Percentiles rank a stretch among this genome's conserved stretches.
phyloP scores from a whole-genome alignment of 352 stramenopile species.

The Phytophthora nicotianae region DNA sequence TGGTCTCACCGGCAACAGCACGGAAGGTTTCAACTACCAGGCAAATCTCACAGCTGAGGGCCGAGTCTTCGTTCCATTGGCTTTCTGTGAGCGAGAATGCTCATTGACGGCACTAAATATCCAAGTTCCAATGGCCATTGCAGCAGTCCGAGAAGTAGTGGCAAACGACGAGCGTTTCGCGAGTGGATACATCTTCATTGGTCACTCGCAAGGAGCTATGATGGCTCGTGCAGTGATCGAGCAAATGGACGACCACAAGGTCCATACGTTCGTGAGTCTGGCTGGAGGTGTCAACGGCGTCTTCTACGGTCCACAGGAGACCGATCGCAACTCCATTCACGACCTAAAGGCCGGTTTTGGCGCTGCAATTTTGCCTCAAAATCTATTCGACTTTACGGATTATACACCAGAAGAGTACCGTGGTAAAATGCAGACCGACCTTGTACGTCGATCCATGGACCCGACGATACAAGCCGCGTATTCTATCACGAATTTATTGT shows the following conservation, averaged over 20 bases:
- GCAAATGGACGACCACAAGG: slow-evolving; percentile 64
- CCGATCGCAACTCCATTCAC: slow-evolving; percentile 22
- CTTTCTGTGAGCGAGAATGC: slow-evolving; percentile 45
- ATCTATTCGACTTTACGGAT: slow-evolving; percentile 38
- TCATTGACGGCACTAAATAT: slow-evolving; percentile 32
- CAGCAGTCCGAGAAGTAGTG: slow-evolving; percentile 37
- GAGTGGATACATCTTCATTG: slow-evolving; percentile 55
- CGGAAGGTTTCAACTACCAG: slow-evolving; percentile 25
- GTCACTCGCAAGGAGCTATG: slow-evolving; percentile 50
- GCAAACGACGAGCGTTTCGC: slow-evolving; percentile 23
- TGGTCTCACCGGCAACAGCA: slow-evolving; percentile 36
- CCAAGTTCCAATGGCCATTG: slow-evolving; percentile 47
- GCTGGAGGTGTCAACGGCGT: slow-evolving; percentile 47
- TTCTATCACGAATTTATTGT: slow-evolving; percentile 23
- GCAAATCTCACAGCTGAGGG: slow-evolving; percentile 40
- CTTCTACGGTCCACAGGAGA: slow-evolving; percentile 52
- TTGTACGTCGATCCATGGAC: slow-evolving; percentile 23
- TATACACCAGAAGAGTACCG: slow-evolving; percentile 31
- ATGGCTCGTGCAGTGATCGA: slow-evolving; percentile 54
- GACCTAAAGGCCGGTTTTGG: slow-evolving; percentile 29
- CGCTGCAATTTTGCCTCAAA: slow-evolving; percentile 17
- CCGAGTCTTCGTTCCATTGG: slow-evolving; percentile 37
- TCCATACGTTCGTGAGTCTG: slow-evolving; percentile 50
- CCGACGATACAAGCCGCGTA: slow-evolving; percentile 23
- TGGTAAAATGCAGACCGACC: slow-evolving; percentile 48